Base-by-base conservation (phyloP, 306 rosid genomes). In the Prunus fruticosa region DNA sequence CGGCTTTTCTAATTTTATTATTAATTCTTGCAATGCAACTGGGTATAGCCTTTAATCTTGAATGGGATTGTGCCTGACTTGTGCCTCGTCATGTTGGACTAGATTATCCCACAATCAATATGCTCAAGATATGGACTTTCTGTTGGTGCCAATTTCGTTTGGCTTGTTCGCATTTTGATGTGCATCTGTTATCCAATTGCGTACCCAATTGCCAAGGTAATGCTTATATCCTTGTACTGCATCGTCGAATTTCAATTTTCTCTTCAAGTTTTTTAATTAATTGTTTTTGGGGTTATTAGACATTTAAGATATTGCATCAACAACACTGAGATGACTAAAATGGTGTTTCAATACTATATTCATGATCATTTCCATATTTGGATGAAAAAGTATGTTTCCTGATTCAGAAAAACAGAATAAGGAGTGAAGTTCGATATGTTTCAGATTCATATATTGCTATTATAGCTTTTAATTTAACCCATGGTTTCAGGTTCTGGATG, bases 41-140 rank as follows among this genome's bases (percentile, higher is more conserved):
- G 47, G 25, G 30, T 54, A 49, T 73, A 49, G 50, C 70, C 45
- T 41, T 70, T 75, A 4, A 65, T 38, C 11, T 14, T n/a, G 15
- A 43, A 53, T 72, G 25, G 76, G 25, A 50, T 51, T 54, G 73
- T 28, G 71, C 72, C 75, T 85, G 72, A 89, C 75, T 72, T 58
- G 25, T 68, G 54, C 52, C 11, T 54, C 80, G 53, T 43, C 47
- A 43, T 49, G 56, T 83, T 84, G 78, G 74, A 47, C 34, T 85
- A 89, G 98, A 75, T 93, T 79, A 93, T 93, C 70, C 98, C 98
- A 27, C 98, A 93, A 89, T 96, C 98, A 70, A 85, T 93, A 79
- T 93, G 95, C 87, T 80, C 98, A 65, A 85, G 89, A 84, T 91
- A 88, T 58, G 93, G 97, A 20, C 91, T 93, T 12, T 76, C 86